Evolutionary conservation across 306 rosid species (phyloP).

Genomic region (Erythrophleum fordii): DNA sequence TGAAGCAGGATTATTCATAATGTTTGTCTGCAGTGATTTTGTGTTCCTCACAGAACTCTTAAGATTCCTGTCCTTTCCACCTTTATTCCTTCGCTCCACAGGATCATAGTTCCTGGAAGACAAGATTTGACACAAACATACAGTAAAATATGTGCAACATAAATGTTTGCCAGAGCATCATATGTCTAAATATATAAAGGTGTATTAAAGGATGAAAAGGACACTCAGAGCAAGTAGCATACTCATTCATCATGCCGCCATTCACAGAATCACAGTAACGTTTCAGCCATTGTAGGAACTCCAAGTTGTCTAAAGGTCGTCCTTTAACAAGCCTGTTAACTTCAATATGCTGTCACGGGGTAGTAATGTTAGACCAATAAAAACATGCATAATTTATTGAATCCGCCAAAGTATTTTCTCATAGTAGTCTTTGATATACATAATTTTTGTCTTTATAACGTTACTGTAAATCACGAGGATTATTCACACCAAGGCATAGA

Average conservation of each 20-base stretch:
- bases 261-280: conserved; percentile 93
- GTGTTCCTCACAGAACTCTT: conserved; percentile 65
- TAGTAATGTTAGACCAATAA: conserved; percentile 27
- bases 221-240: conserved; percentile 33
- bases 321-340: conserved; percentile 97
- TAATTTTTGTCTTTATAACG: conserved; percentile 18
- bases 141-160: neutral
- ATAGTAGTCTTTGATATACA: neutral
- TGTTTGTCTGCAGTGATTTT: conserved; percentile 64
- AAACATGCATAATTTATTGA: conserved; percentile 7
- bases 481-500: conserved; percentile 28
- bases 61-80: conserved; percentile 67
- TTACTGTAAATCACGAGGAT: neutral
- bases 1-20: conserved; percentile 42
- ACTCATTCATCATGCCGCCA: conserved; percentile 91
- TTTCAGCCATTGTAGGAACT: conserved; percentile 96
- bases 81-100: conserved; percentile 83
- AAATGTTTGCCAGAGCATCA: conserved; percentile 6
- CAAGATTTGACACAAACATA: conserved; percentile 5
- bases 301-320: conserved; percentile 95
- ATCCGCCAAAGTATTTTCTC: conserved; percentile 15
- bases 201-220: conserved; percentile 8
- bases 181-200: conserved; percentile 17
- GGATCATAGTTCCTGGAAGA: conserved; percentile 86
- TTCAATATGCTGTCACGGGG: conserved; percentile 77